phyloP scores from a whole-genome alignment of 768 basidiomycete species.

The Lyophyllum atratum region DNA sequence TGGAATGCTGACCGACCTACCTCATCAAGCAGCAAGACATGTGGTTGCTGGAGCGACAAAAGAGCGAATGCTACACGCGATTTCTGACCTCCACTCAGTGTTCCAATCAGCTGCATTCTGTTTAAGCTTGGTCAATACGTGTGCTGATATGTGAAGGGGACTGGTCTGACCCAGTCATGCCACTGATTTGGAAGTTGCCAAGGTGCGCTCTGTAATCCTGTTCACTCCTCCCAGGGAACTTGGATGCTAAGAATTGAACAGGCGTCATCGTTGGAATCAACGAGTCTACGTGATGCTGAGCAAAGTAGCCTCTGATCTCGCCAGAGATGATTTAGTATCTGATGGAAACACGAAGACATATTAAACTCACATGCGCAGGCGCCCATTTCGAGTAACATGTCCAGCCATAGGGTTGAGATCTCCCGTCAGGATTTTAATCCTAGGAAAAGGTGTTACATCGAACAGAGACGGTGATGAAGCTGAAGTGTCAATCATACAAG shows the following conservation, averaged over 20 bases:
- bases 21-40: constrained; percentile 93
- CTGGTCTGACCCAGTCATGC: constrained; percentile 77
- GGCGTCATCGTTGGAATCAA: constrained; percentile 84
- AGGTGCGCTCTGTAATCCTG: constrained; percentile 96
- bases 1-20: constrained; percentile 40
- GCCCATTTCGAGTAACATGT: constrained; percentile 87
- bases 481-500: constrained; percentile 47
- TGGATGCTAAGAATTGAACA: constrained; percentile 89
- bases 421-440: constrained; percentile 90
- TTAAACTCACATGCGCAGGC: constrained; percentile 75
- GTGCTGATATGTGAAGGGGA: background rate
- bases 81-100: constrained; percentile 94
- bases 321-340: constrained; percentile 5
- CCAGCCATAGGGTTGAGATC: constrained; percentile 76
- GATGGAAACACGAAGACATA: background rate
- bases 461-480: background rate
- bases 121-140: background rate
- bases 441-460: constrained; percentile 28
- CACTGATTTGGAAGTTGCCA: constrained; percentile 96
- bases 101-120: constrained; percentile 87
- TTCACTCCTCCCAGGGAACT: constrained; percentile 92
- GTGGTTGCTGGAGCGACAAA: constrained; percentile 84
- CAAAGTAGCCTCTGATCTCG: constrained; percentile 75
- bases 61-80: constrained; percentile 92
- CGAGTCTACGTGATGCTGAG: constrained; percentile 95